Base-by-base conservation (phyloP, 805 yeast species). In the Cyberlindnera veronae region DNA sequence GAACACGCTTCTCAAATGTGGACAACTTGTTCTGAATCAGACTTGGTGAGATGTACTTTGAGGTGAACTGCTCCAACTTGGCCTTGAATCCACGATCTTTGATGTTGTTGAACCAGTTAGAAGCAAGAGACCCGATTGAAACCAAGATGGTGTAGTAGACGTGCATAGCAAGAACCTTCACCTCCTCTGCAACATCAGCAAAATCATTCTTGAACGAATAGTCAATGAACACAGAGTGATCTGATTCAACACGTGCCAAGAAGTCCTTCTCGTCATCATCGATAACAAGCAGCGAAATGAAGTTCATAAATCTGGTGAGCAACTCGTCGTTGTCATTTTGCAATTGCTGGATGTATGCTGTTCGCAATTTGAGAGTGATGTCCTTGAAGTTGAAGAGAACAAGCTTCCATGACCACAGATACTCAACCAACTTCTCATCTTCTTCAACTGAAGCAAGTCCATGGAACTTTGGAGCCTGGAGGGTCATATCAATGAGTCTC, bases 341-440 rank as follows among this genome's bases (percentile, higher is more conserved):
- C 40, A 88, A 56, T 48, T 83, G 82, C 16, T 63, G 67, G 26
- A 81, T 72, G 51, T 83, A 84, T 31, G 70, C 66, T 33, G 75
- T 71, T 41, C 89, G 71, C 48, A 88, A 69, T 29, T 76, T 73
- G 48, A 77, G 78, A 1, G 93, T 77, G 6, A 84, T 72, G 42
- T 79, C 77, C 37, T 72, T 69, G 55, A 88, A 84, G 58, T 79
- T 79, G 21, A 63, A 65, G 46, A 84, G 69, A 0, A 84, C 59
- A 39, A 86, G 64, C 45, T 63, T 64, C 95, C 95, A 89, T 41
- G 77, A 64, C 81, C 85, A 81, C 24, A 83, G 49, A 54, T 74
- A 83, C 16, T 58, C 64, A 21, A 70, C 54, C 32, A 69, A 56
- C 4, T 55, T 57, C 21, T 50, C 43, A 17, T 62, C 65, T 19